Evolutionary conservation across 306 rosid genomes (phyloP).

Genomic region (Prunus campanulata): DNA sequence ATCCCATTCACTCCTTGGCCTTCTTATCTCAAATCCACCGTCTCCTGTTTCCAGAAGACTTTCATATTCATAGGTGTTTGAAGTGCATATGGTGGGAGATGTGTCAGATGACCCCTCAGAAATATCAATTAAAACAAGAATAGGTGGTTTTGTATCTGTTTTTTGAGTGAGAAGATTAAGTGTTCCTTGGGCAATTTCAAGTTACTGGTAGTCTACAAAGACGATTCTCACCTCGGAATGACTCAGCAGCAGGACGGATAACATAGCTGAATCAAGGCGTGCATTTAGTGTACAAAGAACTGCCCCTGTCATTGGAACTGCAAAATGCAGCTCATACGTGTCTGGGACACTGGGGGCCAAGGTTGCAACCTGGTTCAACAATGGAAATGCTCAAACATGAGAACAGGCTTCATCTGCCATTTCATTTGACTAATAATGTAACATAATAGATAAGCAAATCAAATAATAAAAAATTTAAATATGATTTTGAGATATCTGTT

Average conservation of each 20-base stretch:
- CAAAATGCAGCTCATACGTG: slow-evolving; percentile 92
- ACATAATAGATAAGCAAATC: neutral
- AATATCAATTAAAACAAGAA: slow-evolving; percentile 47
- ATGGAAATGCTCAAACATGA: neutral
- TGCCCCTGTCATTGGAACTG: slow-evolving; percentile 92
- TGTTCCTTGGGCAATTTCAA: slow-evolving; percentile 51
- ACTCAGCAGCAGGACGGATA: slow-evolving; percentile 40
- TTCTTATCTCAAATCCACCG: slow-evolving; percentile 42
- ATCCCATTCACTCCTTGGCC: slow-evolving; percentile 72
- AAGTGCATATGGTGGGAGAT: neutral
- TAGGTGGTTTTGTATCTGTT: slow-evolving; percentile 35
- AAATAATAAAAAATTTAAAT: neutral
- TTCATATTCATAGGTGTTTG: slow-evolving; percentile 57
- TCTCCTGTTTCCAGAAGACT: slow-evolving; percentile 39
- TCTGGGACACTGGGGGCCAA: slow-evolving; percentile 81
- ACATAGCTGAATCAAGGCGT: slow-evolving; percentile 57
- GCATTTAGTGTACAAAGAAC: slow-evolving; percentile 69
- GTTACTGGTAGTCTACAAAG: slow-evolving; percentile 65
- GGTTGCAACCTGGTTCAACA: slow-evolving; percentile 67
- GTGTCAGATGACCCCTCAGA: slow-evolving; percentile 21
- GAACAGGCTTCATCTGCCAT: neutral
- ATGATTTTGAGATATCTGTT: neutral
- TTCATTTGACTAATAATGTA: neutral
- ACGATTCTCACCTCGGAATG: slow-evolving; percentile 74
- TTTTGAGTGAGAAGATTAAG: slow-evolving; percentile 35